Base-by-base conservation (phyloP, 2,329 filamentous ascomycete species). In the Chaetomiaceae sp. region DNA sequence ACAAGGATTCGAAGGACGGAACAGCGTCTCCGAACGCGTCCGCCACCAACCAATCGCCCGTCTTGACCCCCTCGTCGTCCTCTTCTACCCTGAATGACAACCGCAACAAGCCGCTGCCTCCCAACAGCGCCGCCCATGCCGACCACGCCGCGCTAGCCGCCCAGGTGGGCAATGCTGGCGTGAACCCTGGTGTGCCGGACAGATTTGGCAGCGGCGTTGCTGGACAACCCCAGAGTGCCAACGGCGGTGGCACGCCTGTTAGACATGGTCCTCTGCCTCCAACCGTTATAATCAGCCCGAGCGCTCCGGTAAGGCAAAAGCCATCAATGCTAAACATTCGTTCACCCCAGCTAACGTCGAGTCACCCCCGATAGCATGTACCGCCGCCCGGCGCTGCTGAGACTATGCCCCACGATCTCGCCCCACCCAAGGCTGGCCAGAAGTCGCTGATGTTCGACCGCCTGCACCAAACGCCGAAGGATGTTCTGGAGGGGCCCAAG, bases 371-470 rank as follows among this genome's bases (percentile, higher is more conserved):
- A 41, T 62, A 94, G 90, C 94, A 99, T 73, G 77, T 94, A 40
- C 91, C 94, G 46, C 90, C 90, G 57, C 94, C 94, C 43, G 94
- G 94, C 61, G 87, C 91, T 53, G 87, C 91, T 59, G 94, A 99
- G 75, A 96, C 92, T 5, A 97, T 99, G 92, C 94, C 94, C 48
- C 90, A 95, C 66, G 94, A 99, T 68, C 84, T 99, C 54, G 90
- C 90, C 27, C 94, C 94, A 49, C 94, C 94, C 16, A 95, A 96
- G 72, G 86, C 89, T 38, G 90, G 90, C 50, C 82, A 87, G 66
- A 97, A 97, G 76, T 94, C 90, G 18, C 75, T 90, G 63, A 83
- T 95, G 64, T 95, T 90, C 71, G 89, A 95, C 69, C 83, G 90
- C 56, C 81, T 96, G 57, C 90, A 96, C 68, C 87, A 92, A 21